Base-by-base conservation (phyloP, 345 rosid species). In the Salix purpurea region DNA sequence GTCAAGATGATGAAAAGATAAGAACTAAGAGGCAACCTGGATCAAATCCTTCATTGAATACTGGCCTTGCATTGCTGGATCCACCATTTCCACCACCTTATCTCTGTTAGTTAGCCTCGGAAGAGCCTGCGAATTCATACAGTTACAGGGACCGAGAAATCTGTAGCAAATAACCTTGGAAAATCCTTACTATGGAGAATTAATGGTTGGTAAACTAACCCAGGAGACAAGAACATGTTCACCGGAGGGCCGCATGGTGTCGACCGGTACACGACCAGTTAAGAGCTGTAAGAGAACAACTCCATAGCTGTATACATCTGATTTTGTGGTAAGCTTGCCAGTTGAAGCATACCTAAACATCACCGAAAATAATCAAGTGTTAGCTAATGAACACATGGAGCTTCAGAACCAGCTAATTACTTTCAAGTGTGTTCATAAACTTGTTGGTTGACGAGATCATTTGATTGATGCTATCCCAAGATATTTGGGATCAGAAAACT, bases 221-320 rank as follows among this genome's bases (percentile, higher is more conserved):
- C 97, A 92, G 42, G 97, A 85, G 52, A 94, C 92, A 73, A 94
- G 97, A 26, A 89, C 91, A 81, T 94, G 92, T 84, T 92, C 95
- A 58, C 97, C 97, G 0, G 87, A 77, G 11, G 97, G 91, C 69
- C 95, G 86, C 61, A 71, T 86, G 67, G 84, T 86, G 65, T 94
- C 97, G 6, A 94, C 79, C 0, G 97, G 98, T 65, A 65, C 85
- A 2, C 97, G 91, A 46, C 98, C 98, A 4, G 98, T 94, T 81
- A 94, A 79, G 65, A 94, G 91, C 85, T 94, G 91, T 67, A 94
- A 71, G 9, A 94, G 90, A 67, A 92, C 94, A 18, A 92, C 89
- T 0, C 98, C 98, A 32, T 88, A 94, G 80, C 95, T 92, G 80
- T 92, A 94, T 12, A 92, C 91, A 83, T 94, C 98, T 46, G 98